Base-by-base conservation (phyloP, 441 rosid genomes). In the Corymbia calophylla region DNA sequence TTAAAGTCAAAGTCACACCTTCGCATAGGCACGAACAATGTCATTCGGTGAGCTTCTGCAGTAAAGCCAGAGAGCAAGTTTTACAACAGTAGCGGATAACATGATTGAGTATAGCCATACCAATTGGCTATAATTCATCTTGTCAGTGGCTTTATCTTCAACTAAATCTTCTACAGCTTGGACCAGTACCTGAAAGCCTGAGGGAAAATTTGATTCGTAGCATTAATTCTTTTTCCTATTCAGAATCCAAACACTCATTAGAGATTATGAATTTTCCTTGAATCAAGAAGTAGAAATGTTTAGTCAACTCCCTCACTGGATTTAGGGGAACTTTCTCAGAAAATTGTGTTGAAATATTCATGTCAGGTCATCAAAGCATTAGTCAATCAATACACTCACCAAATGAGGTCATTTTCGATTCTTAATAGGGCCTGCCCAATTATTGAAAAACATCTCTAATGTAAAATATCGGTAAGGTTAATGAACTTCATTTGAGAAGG, bases 11-110 rank as follows among this genome's bases (percentile, higher is more conserved):
- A 70, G 49, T 17, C 35, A 88, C 88, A 96, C 99, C 97, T 96
- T 94, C 18, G 99, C 99, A 55, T 95, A 97, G 66, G 99, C 99
- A 29, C 97, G 98, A 29, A 97, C 99, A 29, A 97, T 97, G 60
- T 94, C 93, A 90, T 93, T 97, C 54, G 94, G 94, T 1, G 98
- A 97, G 92, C 92, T 94, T 92, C 90, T 94, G 90, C 99, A 97
- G 90, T 97, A 97, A 89, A 96, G 13, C 99, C 99, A 96, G 73
- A 97, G 96, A 55, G 89, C 94, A 12, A 97, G 95, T 93, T 97
- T 97, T 73, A 95, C 95, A 23, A 90, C 92, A 11, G 97, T 96
- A 31, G 99, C 99, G 21, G 94, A 91, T 77, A 95, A 51, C 99
- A 97, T 97, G 91, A 97, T 97, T 77, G 92, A 81, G 91, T 90